Evolutionary conservation across 2,329 filamentous ascomycete species (phyloP).

Genomic region (Xylariaceae sp.): DNA sequence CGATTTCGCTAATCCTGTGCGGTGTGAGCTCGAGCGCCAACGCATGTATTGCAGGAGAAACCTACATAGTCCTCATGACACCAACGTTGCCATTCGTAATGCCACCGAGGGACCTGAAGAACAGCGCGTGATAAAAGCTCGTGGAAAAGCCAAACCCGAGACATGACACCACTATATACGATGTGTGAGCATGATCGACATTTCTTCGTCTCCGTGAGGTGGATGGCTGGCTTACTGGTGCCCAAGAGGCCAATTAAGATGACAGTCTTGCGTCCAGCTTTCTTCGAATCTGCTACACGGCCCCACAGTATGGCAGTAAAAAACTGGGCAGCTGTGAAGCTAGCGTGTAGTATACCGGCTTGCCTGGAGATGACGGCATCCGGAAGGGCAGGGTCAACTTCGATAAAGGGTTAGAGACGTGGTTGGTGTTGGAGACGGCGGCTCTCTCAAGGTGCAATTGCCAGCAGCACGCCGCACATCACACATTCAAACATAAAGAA

Average conservation of each 20-base stretch:
- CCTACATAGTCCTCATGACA: conserved; percentile 66
- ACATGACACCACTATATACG: conserved; percentile 46
- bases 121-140: conserved; percentile 56
- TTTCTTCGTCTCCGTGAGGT: not conserved
- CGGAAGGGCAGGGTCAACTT: conserved; percentile 49
- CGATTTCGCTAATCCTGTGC: conserved; percentile 42
- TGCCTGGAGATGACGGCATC: conserved; percentile 68
- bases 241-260: conserved; percentile 72
- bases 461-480: not conserved
- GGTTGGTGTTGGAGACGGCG: not conserved
- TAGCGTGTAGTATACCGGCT: conserved; percentile 71
- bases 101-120: conserved; percentile 63
- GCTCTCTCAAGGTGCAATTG: not conserved
- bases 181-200: conserved; percentile 1
- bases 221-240: conserved; percentile 37
- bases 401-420: not conserved
- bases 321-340: conserved; percentile 79
- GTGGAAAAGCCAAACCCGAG: conserved; percentile 68
- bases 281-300: conserved; percentile 58
- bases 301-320: conserved; percentile 82
- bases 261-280: conserved; percentile 70
- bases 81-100: conserved; percentile 70
- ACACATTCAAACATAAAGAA: not conserved
- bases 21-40: not conserved
- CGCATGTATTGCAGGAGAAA: not conserved